A percentile compares a stretch with the other conserved stretches of the same genome.
phyloP scores from a whole-genome alignment of 441 rosid species.

The Gossypium davidsonii region DNA sequence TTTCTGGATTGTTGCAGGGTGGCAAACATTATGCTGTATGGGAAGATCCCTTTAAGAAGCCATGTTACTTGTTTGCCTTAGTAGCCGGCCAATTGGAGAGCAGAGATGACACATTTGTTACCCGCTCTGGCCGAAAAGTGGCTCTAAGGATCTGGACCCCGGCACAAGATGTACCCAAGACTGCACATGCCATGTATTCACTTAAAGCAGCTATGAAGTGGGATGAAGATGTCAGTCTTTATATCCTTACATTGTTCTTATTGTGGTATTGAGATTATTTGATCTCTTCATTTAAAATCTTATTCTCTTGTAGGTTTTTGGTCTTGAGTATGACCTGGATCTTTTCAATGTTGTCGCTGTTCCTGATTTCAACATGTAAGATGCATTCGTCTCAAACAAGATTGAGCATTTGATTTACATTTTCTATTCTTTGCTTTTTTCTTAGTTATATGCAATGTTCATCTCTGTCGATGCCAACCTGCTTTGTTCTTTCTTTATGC shows the following conservation, averaged over 20 bases:
- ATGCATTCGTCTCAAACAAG: conserved; percentile 11
- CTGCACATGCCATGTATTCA: conserved; percentile 96
- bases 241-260: conserved; percentile 7
- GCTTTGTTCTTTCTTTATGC: conserved; percentile 12
- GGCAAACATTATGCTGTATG: conserved; percentile 85
- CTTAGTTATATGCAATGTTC: neutral
- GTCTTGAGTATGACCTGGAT: conserved; percentile 96
- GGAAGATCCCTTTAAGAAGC: conserved; percentile 99
- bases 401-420: neutral
- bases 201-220: conserved; percentile 98
- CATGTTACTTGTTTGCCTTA: conserved; percentile 89
- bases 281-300: conserved; percentile 13
- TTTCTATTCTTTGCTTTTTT: conserved; percentile 8
- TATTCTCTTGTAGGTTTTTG: conserved; percentile 61
- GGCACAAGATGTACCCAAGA: conserved; percentile 85
- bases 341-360: conserved; percentile 96
- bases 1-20: conserved; percentile 42
- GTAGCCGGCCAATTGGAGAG: conserved; percentile 92
- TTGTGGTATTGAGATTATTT: neutral
- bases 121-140: conserved; percentile 79
- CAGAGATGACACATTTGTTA: conserved; percentile 77
- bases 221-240: conserved; percentile 86
- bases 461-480: neutral
- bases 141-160: conserved; percentile 90
- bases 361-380: conserved; percentile 97